Percentiles rank a stretch among this genome's conserved stretches.
phyloP scores from a whole-genome alignment of 768 basidiomycete genomes.

The Boletus tomentosulus region DNA sequence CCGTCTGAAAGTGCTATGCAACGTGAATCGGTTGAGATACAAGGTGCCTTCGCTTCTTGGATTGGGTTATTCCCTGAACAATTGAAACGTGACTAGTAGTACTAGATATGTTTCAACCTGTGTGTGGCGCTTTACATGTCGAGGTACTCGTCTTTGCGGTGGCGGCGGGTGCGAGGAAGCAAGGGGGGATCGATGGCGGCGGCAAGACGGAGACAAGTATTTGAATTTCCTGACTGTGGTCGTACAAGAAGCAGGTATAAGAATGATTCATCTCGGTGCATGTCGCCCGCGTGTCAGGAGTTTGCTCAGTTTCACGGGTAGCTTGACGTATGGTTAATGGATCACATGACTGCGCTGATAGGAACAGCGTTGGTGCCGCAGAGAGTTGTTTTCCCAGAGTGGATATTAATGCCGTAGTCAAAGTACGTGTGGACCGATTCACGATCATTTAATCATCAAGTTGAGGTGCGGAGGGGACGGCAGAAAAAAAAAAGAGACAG shows the following conservation, averaged over 20 bases:
- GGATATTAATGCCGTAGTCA: no score
- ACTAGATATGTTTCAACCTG: slow-evolving; percentile 7
- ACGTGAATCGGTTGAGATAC: neutral
- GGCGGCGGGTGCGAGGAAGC: slow-evolving; percentile 25
- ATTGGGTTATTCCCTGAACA: neutral
- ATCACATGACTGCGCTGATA: no score
- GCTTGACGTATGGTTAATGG: no score
- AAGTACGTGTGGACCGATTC: no score
- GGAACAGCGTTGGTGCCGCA: no score
- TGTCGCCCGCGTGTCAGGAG: neutral
- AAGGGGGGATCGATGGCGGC: neutral
- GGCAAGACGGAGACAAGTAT: slow-evolving; percentile 5
- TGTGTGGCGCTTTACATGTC: slow-evolving; percentile 8
- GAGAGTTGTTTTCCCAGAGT: no score
- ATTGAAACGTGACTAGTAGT: neutral
- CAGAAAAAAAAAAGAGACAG: no score
- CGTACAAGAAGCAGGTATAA: neutral
- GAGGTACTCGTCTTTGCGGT: slow-evolving; percentile 16
- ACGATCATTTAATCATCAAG: no score
- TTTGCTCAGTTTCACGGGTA: no score
- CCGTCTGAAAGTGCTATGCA: neutral
- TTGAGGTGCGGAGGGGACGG: no score
- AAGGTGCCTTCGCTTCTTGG: neutral
- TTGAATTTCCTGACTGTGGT: slow-evolving; percentile 3
- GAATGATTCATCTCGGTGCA: neutral